These are phyloP conservation scores for Nidularia pulvinata DNA, from an alignment of 768 basidiomycete genomes.

Conservation along the genomic window DNA sequence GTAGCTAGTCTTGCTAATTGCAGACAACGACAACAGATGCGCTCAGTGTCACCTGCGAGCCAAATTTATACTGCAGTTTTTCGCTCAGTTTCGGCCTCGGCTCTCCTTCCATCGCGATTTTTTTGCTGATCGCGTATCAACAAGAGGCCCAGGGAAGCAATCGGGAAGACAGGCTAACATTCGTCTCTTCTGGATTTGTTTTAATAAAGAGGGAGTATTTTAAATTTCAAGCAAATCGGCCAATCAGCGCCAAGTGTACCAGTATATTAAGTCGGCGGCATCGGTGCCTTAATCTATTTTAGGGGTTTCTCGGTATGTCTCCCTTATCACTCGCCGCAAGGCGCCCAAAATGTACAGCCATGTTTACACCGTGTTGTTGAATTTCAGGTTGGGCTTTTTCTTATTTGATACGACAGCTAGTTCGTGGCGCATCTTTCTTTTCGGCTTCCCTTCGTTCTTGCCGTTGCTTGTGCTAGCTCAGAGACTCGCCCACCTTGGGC, in stretches of 20 bases:
- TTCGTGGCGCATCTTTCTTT: background rate
- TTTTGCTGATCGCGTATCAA: no score
- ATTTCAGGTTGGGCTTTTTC: background rate
- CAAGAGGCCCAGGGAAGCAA: no score
- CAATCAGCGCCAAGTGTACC: background rate
- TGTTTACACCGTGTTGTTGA: background rate
- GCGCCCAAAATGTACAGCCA: background rate
- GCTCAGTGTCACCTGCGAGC: no score
- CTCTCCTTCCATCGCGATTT: no score
- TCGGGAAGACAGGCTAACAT: no score
- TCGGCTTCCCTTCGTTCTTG: background rate
- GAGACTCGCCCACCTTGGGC: no score
- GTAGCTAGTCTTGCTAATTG: no score
- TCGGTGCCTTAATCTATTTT: background rate
- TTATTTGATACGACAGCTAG: constrained; percentile 3
- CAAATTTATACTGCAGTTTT: no score
- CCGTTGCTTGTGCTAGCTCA: background rate
- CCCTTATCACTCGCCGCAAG: background rate
- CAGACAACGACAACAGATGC: no score
- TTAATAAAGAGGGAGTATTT: no score
- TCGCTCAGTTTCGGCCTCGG: no score
- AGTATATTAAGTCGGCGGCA: background rate
- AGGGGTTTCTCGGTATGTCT: background rate
- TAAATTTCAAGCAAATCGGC: background rate
- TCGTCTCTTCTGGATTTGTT: no score